phyloP scores from a whole-genome alignment of 495 filamentous ascomycete species.

The Penicillium ucsense region DNA sequence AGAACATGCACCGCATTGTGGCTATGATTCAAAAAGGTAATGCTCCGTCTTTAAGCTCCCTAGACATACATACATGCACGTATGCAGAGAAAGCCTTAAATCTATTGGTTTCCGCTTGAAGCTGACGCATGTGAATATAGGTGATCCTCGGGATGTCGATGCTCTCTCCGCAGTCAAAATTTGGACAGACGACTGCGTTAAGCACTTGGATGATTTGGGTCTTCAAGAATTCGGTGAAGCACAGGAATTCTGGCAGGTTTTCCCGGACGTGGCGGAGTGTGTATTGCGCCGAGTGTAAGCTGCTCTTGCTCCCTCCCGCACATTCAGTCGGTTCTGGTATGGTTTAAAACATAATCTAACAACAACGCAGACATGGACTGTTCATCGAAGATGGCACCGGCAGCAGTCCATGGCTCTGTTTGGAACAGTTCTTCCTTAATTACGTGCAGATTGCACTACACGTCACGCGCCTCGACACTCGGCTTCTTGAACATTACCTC shows the following conservation, averaged over 20 bases:
- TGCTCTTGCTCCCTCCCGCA: background rate
- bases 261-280: constrained; percentile 35
- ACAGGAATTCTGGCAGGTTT: constrained; percentile 43
- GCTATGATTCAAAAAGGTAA: constrained; percentile 38
- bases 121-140: constrained; percentile 13
- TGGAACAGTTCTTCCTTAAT: constrained; percentile 29
- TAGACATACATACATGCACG: no score
- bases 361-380: constrained; percentile 15
- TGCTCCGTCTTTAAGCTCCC: background rate
- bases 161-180: constrained; percentile 19
- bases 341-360: no score
- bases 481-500: constrained; percentile 12
- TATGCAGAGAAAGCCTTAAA: no score
- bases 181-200: constrained; percentile 27
- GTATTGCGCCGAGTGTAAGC: constrained; percentile 37
- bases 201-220: constrained; percentile 21
- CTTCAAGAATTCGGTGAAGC: constrained; percentile 25
- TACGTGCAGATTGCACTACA: constrained; percentile 28
- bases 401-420: constrained; percentile 11
- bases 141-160: constrained; percentile 16
- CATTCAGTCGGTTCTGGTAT: no score
- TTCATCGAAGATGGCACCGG: constrained; percentile 17
- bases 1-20: constrained; percentile 30
- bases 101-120: background rate
- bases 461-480: constrained; percentile 25